Evolutionary conservation across 1,284 basidiomycete genomes (phyloP).

Genomic region (Leccinum variabile): DNA sequence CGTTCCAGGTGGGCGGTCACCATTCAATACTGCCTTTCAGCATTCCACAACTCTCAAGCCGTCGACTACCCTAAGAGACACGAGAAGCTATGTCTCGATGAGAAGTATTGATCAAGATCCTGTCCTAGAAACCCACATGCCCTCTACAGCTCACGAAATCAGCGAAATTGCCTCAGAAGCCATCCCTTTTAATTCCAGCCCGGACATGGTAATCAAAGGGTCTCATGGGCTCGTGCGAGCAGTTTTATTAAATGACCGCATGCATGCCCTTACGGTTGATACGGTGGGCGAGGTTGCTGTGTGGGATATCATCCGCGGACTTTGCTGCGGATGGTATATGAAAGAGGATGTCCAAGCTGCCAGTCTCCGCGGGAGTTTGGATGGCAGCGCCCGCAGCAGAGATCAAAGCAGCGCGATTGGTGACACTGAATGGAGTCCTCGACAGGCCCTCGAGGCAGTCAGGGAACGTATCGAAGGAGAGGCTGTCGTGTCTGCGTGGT

Average conservation of each 20-base stretch:
- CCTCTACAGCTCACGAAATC: slow-evolving; percentile 65
- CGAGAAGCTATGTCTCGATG: slow-evolving; percentile 20
- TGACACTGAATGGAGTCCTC: slow-evolving; percentile 57
- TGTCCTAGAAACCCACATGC: slow-evolving; percentile 43
- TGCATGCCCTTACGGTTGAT: slow-evolving; percentile 91
- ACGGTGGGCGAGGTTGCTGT: slow-evolving; percentile 83
- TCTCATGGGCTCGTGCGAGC: slow-evolving; percentile 84
- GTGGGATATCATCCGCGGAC: slow-evolving; percentile 87
- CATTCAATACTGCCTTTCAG: slow-evolving; percentile 37
- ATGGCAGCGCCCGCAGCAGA: slow-evolving; percentile 35
- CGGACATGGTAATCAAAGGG: slow-evolving; percentile 77
- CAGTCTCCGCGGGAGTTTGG: slow-evolving; percentile 40
- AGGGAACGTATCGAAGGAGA: slow-evolving; percentile 90
- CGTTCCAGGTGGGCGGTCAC: slow-evolving; percentile 48
- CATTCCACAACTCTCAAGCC: slow-evolving; percentile 40
- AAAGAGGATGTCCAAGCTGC: slow-evolving; percentile 65
- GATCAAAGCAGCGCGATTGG: slow-evolving; percentile 32
- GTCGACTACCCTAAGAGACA: slow-evolving; percentile 34
- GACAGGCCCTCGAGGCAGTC: slow-evolving; percentile 87
- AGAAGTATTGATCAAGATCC: slow-evolving; percentile 27
- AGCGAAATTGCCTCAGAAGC: slow-evolving; percentile 80
- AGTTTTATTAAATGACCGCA: slow-evolving; percentile 84
- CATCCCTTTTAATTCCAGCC: slow-evolving; percentile 55
- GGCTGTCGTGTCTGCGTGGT: slow-evolving; percentile 85
- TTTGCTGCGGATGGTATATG: slow-evolving; percentile 74